Base-by-base conservation (phyloP, 225 moss, liverwort and hornwort genomes). In the Anthoceros angustus region DNA sequence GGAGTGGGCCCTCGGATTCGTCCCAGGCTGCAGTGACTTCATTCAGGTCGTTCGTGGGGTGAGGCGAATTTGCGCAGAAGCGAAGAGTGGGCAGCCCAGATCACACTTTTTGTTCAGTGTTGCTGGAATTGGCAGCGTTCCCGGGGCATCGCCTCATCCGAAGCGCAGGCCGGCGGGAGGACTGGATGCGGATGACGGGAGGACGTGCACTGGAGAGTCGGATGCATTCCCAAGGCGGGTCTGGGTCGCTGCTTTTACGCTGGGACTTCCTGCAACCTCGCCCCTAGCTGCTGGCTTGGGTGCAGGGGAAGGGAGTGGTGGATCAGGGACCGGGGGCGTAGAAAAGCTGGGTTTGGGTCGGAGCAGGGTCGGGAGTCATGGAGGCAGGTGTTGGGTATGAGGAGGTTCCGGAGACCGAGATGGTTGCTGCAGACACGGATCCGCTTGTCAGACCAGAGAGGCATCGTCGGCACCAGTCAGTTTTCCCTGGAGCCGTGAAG, bases 401-500 rank as follows among this genome's bases (percentile, higher is more conserved):
- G 55, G 55, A 15, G 55, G 55, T 55, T 20, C 7, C 7, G 8
- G 55, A 15, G 7, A 55, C 16, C 8, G 55, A 55, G 16, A 20
- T 15, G 16, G 55, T 15, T 20, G 55, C n/a, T 15, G 55, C 18
- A 23, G 55, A 15, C 7, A 18, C 55, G 8, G 55, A 55, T 18
- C 55, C 55, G 16, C 55, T 55, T 18, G 55, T 55, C 16, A 55
- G 23, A 20, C 55, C 55, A 5, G 55, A 55, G 61, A 70, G 66
- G 40, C 72, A 63, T 9, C 65, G 62, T 5, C 70, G 72, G 2
- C 73, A 42, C 41, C 41, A 12, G 21, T 15, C 77, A 10, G 76
- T 78, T 42, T 88, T 72, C 60, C 88, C 92, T 0, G 92, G 85
- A 15, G 89, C 93, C 6, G 86, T 89, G 39, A 85, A 89, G 71